phyloP scores from a whole-genome alignment of 208 protist species.

The Angomonas ambiguus region DNA sequence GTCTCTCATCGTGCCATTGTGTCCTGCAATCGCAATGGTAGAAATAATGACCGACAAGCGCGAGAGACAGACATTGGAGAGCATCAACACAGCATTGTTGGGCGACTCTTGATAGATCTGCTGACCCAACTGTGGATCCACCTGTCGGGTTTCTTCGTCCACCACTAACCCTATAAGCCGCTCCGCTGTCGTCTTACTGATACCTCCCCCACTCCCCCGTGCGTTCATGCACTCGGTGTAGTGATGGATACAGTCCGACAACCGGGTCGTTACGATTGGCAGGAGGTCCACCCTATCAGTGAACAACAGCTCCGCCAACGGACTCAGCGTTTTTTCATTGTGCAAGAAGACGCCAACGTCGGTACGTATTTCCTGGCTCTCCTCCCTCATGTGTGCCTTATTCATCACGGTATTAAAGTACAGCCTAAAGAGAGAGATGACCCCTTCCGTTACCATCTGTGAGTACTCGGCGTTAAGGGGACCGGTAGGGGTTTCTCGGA shows the following conservation, averaged over 20 bases:
- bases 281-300: slow-evolving; percentile 60
- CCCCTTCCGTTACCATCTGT: slow-evolving; percentile 22
- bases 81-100: slow-evolving; percentile 30
- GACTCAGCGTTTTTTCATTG: slow-evolving; percentile 68
- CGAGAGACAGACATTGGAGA: slow-evolving; percentile 76
- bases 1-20: slow-evolving; percentile 41
- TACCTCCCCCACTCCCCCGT: slow-evolving; percentile 24
- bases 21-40: slow-evolving; percentile 68
- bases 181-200: neutral
- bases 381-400: slow-evolving; percentile 64
- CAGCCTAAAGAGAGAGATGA: slow-evolving; percentile 36
- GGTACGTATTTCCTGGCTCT: slow-evolving; percentile 65
- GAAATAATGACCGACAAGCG: slow-evolving; percentile 81
- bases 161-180: neutral
- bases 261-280: slow-evolving; percentile 34
- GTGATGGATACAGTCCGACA: slow-evolving; percentile 47
- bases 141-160: neutral
- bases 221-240: slow-evolving; percentile 57
- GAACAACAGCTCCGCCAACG: slow-evolving; percentile 78
- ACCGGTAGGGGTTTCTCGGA: slow-evolving; percentile 10
- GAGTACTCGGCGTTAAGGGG: slow-evolving; percentile 19
- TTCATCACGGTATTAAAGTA: slow-evolving; percentile 71
- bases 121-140: neutral
- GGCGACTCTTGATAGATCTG: neutral
- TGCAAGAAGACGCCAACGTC: slow-evolving; percentile 63